Evolutionary conservation across 495 filamentous ascomycete species (phyloP), one percentile per base, ranked within the genome.

Genomic region (Penicillium cosmopolitanum): DNA sequence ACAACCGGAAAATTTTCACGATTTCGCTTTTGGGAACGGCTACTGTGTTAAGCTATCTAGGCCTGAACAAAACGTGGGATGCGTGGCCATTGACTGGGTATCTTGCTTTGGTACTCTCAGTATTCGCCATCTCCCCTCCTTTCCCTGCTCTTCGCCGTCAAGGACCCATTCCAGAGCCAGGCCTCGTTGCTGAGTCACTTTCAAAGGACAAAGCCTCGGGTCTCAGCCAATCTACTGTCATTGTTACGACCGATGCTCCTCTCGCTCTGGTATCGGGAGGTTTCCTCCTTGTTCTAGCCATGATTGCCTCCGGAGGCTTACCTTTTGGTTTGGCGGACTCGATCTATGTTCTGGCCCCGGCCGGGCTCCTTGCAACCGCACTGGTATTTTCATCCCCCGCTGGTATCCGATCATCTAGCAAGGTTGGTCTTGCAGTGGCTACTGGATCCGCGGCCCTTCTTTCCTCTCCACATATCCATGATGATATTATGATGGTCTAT

Each of bases 41-140:
- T 11, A 51, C 71, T 12, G 11, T 74, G 13, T 52, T 74, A 54
- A 73, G 72, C 60, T 69, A 67, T 12, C 53, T 74, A 11, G 74
- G 77, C 5, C 58, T 75, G 61, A 75, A 76, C 52, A 50, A 70
- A 33, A 43, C 68, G 2, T 72, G 70, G 73, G 70, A 73, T 48
- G 51, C 63, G 12, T 62, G 70, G 11, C 71, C 75, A 1, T 33
- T 74, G 11, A 42, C 78, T 16, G 82, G 83, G 12, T 84, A 86
- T 59, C 33, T 75, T 3, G 73, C 77, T 5, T 68, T 86, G 36
- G 57, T 73, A 8, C 36, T 74, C 6, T 81, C 81, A 0, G 58
- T 80, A 5, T 76, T 83, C 47, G 65, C 75, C 23, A 51, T 81
- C 34, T 74, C 73, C 12, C 75, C 76, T 11, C 77, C 80, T 15